Evolutionary conservation across 306 rosid genomes (phyloP).

Genomic region (Spatholobus suberectus): DNA sequence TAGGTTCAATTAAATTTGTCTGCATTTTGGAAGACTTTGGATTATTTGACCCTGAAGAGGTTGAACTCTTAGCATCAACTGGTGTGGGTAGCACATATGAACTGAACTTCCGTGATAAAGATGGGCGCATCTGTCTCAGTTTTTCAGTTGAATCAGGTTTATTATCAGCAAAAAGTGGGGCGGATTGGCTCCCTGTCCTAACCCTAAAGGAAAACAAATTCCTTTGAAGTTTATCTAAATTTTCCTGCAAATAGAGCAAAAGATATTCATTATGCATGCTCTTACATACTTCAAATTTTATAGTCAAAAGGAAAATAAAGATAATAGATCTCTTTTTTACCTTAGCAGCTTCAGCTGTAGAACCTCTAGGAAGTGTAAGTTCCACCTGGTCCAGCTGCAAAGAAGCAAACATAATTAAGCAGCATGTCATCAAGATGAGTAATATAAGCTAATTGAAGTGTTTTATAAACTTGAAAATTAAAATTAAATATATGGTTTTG

Average conservation of each 20-base stretch:
- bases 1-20: constrained; percentile 48
- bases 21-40: constrained; percentile 49
- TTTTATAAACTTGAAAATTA: constrained; percentile 31
- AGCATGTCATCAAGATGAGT: constrained; percentile 26
- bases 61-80: constrained; percentile 61
- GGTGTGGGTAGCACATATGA: constrained; percentile 95
- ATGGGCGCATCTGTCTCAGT: constrained; percentile 66
- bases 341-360: constrained; percentile 59
- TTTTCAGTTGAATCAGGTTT: constrained; percentile 70
- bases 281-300: not conserved
- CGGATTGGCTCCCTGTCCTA: constrained; percentile 78
- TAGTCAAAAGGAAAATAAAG: constrained; percentile 24
- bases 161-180: constrained; percentile 82
- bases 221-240: constrained; percentile 55
- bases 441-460: constrained; percentile 28
- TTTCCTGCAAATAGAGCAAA: constrained; percentile 67
- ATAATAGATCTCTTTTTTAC: constrained; percentile 42
- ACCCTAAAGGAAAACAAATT: constrained; percentile 64
- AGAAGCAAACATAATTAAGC: constrained; percentile 31
- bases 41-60: constrained; percentile 57
- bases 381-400: constrained; percentile 73
- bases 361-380: constrained; percentile 60
- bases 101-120: constrained; percentile 77
- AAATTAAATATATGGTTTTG: constrained; percentile 18
- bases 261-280: constrained; percentile 20